A percentile compares a stretch with the other conserved stretches of the same genome.
phyloP scores from a whole-genome alignment of 2,329 filamentous ascomycete species.

The Cercospora sp. region DNA sequence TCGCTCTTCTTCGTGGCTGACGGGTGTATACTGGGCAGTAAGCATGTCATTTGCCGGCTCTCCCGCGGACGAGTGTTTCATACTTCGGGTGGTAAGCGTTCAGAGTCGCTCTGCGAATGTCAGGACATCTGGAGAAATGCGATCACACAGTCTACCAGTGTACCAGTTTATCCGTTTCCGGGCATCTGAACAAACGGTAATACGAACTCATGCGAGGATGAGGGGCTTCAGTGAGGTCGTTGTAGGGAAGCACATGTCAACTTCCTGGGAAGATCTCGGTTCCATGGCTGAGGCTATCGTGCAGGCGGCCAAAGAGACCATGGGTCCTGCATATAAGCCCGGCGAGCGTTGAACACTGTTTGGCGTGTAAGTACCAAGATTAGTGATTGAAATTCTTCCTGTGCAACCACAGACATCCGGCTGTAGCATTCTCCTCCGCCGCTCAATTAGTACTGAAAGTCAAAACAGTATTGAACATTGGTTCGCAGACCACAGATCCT shows the following conservation, averaged over 20 bases:
- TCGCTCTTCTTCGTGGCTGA: background rate
- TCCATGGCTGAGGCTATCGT: background rate
- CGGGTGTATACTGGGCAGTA: background rate
- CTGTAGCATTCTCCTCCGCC: background rate
- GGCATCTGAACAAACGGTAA: background rate
- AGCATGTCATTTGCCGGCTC: background rate
- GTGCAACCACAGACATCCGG: background rate
- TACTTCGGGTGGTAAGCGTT: background rate
- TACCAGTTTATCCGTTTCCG: background rate
- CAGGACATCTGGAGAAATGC: background rate
- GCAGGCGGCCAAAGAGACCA: background rate
- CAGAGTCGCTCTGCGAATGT: background rate
- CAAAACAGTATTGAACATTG: background rate
- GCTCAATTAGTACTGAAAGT: background rate
- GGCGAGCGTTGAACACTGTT: background rate
- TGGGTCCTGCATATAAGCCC: background rate
- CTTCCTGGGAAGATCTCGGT: slow-evolving; percentile 1
- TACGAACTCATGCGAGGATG: background rate
- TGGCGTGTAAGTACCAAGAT: background rate
- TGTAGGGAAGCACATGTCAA: background rate
- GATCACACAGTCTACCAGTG: background rate
- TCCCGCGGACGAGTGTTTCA: background rate
- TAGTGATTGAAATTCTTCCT: background rate
- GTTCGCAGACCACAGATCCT: background rate
- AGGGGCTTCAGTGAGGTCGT: background rate